Conservation (phyloP, 768 basidiomycete genomes). For the Naganishia onofrii region DNA sequence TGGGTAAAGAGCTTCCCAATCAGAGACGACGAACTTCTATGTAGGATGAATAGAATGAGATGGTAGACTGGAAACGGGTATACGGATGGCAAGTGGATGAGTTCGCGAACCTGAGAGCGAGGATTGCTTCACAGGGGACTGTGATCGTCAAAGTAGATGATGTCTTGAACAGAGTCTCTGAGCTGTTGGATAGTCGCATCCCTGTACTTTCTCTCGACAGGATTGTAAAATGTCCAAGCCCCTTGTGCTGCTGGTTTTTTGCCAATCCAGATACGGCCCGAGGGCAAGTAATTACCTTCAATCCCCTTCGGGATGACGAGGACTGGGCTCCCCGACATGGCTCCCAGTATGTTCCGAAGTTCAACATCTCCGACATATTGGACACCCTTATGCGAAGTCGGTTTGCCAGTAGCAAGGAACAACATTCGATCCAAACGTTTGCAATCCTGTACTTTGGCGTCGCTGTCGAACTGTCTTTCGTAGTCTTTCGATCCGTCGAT, state of each 20-base stretch:
- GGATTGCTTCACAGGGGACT: background rate
- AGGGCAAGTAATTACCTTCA: background rate
- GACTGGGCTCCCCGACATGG: background rate
- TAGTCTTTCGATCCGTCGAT: background rate
- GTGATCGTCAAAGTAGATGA: background rate
- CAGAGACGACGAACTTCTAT: too few relatives aligned
- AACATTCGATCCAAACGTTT: background rate
- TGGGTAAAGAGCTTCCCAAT: too few relatives aligned
- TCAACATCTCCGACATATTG: background rate
- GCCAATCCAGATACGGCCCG: background rate
- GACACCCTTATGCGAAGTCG: background rate
- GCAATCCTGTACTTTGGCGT: background rate
- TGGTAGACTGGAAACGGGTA: too few relatives aligned
- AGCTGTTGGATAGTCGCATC: background rate
- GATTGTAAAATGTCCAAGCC: background rate
- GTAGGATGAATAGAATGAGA: too few relatives aligned
- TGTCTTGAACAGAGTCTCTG: background rate
- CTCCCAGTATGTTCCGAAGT: background rate
- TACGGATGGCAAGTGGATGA: too few relatives aligned
- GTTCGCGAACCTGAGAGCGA: too few relatives aligned
- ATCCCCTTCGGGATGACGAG: background rate
- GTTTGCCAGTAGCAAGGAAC: background rate
- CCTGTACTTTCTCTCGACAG: background rate
- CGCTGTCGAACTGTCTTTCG: background rate
- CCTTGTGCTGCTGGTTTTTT: background rate